A percentile compares a stretch with the other conserved stretches of the same genome.
Evolutionary conservation across 306 rosid species (phyloP).

Genomic region (Cicer judaicum): DNA sequence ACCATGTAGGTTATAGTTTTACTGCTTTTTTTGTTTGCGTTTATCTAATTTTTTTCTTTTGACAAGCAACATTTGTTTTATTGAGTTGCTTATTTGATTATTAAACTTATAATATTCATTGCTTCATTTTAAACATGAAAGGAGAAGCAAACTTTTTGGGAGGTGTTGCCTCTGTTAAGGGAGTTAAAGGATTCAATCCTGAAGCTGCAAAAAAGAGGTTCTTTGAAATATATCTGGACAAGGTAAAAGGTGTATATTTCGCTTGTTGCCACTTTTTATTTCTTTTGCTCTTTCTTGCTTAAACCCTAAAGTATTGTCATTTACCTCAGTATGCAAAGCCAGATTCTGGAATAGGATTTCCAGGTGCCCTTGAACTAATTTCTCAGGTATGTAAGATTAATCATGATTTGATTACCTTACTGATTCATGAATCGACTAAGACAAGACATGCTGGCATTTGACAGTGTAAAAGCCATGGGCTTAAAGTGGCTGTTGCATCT

Average conservation of each 20-base stretch:
- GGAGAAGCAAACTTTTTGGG: conserved; percentile 97
- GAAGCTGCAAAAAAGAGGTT: conserved; percentile 89
- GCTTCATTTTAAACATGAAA: conserved; percentile 48
- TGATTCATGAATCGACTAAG: conserved; percentile 41
- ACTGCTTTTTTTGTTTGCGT: conserved; percentile 13
- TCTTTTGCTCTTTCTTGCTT: conserved; percentile 19
- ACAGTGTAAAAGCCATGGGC: conserved; percentile 92
- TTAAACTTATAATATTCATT: conserved; percentile 37
- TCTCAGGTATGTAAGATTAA: conserved; percentile 65
- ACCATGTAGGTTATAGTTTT: background rate
- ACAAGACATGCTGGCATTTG: conserved; percentile 32
- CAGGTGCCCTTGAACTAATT: conserved; percentile 92
- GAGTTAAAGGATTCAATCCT: conserved; percentile 70
- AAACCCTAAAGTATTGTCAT: conserved; percentile 34
- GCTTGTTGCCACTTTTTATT: conserved; percentile 29
- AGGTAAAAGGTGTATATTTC: conserved; percentile 55
- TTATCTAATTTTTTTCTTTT: conserved; percentile 23
- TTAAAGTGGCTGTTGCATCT: conserved; percentile 98
- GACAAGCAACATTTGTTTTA: conserved; percentile 35
- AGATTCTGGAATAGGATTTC: conserved; percentile 92
- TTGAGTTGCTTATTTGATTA: conserved; percentile 35
- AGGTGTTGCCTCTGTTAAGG: conserved; percentile 90
- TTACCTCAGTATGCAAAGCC: conserved; percentile 91
- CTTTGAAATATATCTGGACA: conserved; percentile 86
- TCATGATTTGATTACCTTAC: conserved; percentile 38